A percentile compares a stretch with the other conserved stretches of the same genome.
Evolutionary conservation across 371 early-diverging fungal genomes (phyloP).

Genomic region (Mucor velutinosus): DNA sequence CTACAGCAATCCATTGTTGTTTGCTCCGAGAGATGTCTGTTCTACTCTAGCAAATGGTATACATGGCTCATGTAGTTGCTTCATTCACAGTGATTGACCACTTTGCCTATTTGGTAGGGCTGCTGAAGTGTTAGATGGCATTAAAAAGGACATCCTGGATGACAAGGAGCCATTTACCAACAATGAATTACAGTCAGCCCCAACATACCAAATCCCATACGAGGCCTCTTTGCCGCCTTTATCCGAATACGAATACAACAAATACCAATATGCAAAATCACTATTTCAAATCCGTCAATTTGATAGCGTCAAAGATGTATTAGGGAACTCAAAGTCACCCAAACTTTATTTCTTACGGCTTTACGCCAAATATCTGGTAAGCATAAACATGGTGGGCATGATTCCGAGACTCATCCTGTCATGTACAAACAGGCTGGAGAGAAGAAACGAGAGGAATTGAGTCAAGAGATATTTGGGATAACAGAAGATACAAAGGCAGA

Average conservation of each 20-base stretch:
- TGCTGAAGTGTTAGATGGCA: constrained; percentile 67
- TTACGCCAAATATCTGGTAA: constrained; percentile 71
- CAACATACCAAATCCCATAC: constrained; percentile 25
- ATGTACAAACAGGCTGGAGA: constrained; percentile 55
- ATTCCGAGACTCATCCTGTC: neutral
- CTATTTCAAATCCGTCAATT: constrained; percentile 76
- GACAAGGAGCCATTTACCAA: constrained; percentile 4
- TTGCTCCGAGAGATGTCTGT: constrained; percentile 71
- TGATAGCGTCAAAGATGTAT: constrained; percentile 57
- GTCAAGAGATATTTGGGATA: constrained; percentile 58
- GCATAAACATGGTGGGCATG: neutral
- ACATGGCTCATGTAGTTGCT: neutral
- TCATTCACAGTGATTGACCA: neutral
- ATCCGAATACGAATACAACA: constrained; percentile 49
- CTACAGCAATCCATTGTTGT: constrained; percentile 58
- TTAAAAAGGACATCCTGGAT: constrained; percentile 30
- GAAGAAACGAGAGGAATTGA: constrained; percentile 61
- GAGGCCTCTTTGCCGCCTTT: constrained; percentile 24
- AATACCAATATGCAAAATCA: constrained; percentile 67
- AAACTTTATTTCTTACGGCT: constrained; percentile 67
- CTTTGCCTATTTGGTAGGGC: constrained; percentile 50
- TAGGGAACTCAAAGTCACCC: constrained; percentile 50
- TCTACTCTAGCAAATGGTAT: constrained; percentile 74
- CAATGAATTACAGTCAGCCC: constrained; percentile 4
- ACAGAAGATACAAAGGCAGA: constrained; percentile 44